phyloP scores from a whole-genome alignment of 1,284 basidiomycete genomes.

The Chondrostereum purpureum region DNA sequence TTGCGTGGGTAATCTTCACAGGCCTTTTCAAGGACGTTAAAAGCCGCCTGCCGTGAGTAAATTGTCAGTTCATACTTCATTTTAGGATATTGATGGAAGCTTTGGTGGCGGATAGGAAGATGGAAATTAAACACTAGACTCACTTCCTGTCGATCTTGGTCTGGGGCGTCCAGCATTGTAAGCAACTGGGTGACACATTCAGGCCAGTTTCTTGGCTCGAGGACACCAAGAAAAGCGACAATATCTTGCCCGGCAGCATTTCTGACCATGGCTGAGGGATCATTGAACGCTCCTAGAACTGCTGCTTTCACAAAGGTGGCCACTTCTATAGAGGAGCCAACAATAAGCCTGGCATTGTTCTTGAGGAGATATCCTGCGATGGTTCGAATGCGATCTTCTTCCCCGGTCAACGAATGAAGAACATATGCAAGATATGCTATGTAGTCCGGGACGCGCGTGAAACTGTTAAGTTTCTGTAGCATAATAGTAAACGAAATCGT shows the following conservation, averaged over 20 bases:
- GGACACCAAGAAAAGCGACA: slow-evolving; percentile 75
- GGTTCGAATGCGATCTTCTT: slow-evolving; percentile 87
- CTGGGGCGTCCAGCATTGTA: slow-evolving; percentile 65
- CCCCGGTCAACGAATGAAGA: slow-evolving; percentile 72
- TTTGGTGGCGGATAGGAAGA: no score
- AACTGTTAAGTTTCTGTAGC: slow-evolving; percentile 81
- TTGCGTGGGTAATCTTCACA: slow-evolving; percentile 96
- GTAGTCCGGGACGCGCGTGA: slow-evolving; percentile 88
- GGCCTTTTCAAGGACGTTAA: slow-evolving; percentile 90
- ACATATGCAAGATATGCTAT: slow-evolving; percentile 96
- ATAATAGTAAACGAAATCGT: slow-evolving; percentile 18
- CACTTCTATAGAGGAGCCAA: slow-evolving; percentile 60
- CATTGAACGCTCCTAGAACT: slow-evolving; percentile 76
- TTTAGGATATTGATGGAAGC: no score
- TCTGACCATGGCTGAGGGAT: slow-evolving; percentile 81
- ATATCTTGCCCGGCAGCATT: slow-evolving; percentile 91
- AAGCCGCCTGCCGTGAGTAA: slow-evolving; percentile 89
- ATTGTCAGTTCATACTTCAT: no score
- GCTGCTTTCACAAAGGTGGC: slow-evolving; percentile 78
- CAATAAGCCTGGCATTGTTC: slow-evolving; percentile 80
- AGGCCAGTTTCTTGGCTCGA: slow-evolving; percentile 88
- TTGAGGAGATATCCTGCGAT: slow-evolving; percentile 97
- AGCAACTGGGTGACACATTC: slow-evolving; percentile 83
- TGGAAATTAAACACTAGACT: slow-evolving; percentile 34
- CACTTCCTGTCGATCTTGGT: slow-evolving; percentile 79